Percentiles rank a stretch among this genome's conserved stretches.
phyloP scores from a whole-genome alignment of 2,329 filamentous ascomycete genomes.

The Aspergillus tamarii region DNA sequence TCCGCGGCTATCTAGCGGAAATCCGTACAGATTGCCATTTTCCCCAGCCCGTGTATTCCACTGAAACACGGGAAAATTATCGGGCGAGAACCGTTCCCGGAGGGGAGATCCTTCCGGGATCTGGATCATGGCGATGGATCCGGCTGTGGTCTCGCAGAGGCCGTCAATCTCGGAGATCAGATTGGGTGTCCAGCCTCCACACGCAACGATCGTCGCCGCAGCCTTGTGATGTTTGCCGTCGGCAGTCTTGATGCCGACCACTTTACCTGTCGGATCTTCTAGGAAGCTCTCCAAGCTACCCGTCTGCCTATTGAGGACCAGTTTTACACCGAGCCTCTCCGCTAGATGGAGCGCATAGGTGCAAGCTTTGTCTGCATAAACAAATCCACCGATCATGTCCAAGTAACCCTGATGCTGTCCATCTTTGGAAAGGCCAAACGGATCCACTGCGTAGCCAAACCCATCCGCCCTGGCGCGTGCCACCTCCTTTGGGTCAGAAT shows the following conservation, averaged over 20 bases:
- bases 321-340: slow-evolving; percentile 43
- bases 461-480: slow-evolving; percentile 32
- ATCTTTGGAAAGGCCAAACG: slow-evolving; percentile 35
- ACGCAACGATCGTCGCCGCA: slow-evolving; percentile 43
- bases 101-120: slow-evolving; percentile 46
- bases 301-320: slow-evolving; percentile 41
- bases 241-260: slow-evolving; percentile 44
- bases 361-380: slow-evolving; percentile 52
- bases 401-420: slow-evolving; percentile 43
- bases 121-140: slow-evolving; percentile 49
- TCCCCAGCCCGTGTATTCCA: slow-evolving; percentile 42
- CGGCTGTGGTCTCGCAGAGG: slow-evolving; percentile 54
- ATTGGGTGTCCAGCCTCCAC: slow-evolving; percentile 50
- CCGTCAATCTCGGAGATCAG: slow-evolving; percentile 46
- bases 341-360: slow-evolving; percentile 50
- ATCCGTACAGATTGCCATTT: slow-evolving; percentile 53
- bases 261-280: slow-evolving; percentile 7
- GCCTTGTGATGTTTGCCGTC: slow-evolving; percentile 42
- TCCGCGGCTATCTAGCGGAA: slow-evolving; percentile 49
- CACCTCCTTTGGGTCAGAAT: slow-evolving; percentile 29
- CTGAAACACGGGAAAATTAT: slow-evolving; percentile 52
- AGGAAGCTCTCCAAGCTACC: slow-evolving; percentile 13
- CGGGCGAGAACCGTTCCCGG: slow-evolving; percentile 45
- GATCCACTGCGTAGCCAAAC: slow-evolving; percentile 38
- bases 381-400: slow-evolving; percentile 52